Conservation (phyloP, 2,329 filamentous ascomycete genomes). For the Alternaria tenuissima region DNA sequence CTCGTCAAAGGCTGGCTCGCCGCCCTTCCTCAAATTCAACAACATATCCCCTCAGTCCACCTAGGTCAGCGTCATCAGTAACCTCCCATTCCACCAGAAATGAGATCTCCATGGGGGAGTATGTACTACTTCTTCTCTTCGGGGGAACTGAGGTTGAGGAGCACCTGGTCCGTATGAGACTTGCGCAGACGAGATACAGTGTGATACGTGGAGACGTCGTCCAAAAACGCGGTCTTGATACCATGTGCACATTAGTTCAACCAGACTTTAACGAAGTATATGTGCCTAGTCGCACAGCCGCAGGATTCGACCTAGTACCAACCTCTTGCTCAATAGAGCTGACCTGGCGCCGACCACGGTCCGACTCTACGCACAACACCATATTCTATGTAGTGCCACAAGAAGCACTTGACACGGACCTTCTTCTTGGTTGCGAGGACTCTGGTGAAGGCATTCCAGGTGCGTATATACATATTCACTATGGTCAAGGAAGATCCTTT, state of each 20-base stretch:
- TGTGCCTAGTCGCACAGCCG: neutral
- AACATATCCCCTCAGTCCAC: neutral
- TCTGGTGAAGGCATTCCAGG: constrained; percentile 3
- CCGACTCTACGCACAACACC: constrained; percentile 2
- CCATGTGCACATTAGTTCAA: too few species aligned
- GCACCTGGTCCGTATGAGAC: neutral
- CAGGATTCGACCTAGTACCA: neutral
- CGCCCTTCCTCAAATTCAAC: neutral
- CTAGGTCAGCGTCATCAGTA: neutral
- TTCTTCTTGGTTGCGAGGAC: constrained; percentile 6
- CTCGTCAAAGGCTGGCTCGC: neutral
- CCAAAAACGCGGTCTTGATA: too few species aligned
- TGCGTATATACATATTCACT: neutral
- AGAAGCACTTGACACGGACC: constrained; percentile 4
- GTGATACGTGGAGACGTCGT: constrained; percentile 10
- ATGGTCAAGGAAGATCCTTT: neutral
- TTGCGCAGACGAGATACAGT: constrained; percentile 8
- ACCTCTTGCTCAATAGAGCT: neutral
- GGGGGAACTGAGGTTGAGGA: neutral
- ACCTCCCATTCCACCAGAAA: constrained; percentile 2
- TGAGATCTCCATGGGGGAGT: neutral
- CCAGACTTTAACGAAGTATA: neutral
- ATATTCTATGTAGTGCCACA: constrained; percentile 8
- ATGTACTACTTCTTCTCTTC: neutral
- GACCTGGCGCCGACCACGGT: constrained; percentile 5